Conservation (phyloP, 306 rosid genomes). For the Parietaria judaica region DNA sequence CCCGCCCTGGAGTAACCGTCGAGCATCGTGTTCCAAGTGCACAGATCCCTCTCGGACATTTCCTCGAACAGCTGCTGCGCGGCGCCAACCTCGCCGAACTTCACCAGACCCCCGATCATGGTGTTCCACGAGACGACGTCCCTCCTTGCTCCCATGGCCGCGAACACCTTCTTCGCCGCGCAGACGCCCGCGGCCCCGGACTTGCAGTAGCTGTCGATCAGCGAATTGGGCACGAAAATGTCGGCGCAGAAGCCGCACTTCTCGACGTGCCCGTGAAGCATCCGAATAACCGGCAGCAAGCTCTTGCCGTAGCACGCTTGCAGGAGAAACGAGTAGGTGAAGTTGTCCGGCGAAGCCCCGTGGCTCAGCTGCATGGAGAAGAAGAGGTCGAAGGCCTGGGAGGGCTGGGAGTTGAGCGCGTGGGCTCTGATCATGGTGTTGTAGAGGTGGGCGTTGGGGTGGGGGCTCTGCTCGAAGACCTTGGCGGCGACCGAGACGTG, state of each 20-base stretch:
- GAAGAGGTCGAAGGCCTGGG: slow-evolving; percentile 3
- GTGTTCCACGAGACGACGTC: slow-evolving; percentile 10
- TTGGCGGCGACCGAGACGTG: slow-evolving; percentile 46
- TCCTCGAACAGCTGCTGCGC: slow-evolving; percentile 9
- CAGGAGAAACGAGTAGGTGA: slow-evolving; percentile 8
- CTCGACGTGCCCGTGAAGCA: slow-evolving; percentile 8
- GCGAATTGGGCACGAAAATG: slow-evolving; percentile 11
- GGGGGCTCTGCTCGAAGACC: slow-evolving; percentile 51
- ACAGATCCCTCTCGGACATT: slow-evolving; percentile 63
- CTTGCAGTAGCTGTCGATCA: slow-evolving; percentile 9
- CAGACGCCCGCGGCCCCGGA: not conserved
- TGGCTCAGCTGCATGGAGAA: slow-evolving; percentile 1
- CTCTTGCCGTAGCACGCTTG: slow-evolving; percentile 4
- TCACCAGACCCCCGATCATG: slow-evolving; percentile 6
- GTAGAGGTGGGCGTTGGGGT: slow-evolving; percentile 54
- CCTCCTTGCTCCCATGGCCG: not conserved
- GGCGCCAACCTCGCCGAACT: slow-evolving; percentile 2
- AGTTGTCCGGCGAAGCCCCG: slow-evolving; percentile 8
- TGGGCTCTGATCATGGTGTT: slow-evolving; percentile 70
- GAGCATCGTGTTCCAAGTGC: slow-evolving; percentile 81
- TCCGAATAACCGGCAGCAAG: slow-evolving; percentile 1
- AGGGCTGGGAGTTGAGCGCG: slow-evolving; percentile 41
- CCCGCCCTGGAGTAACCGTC: slow-evolving; percentile 61
- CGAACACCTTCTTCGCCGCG: slow-evolving; percentile 2
- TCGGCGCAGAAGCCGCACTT: slow-evolving; percentile 5